phyloP scores from a whole-genome alignment of 352 stramenopile species.

The Globisporangium iwayamae region DNA sequence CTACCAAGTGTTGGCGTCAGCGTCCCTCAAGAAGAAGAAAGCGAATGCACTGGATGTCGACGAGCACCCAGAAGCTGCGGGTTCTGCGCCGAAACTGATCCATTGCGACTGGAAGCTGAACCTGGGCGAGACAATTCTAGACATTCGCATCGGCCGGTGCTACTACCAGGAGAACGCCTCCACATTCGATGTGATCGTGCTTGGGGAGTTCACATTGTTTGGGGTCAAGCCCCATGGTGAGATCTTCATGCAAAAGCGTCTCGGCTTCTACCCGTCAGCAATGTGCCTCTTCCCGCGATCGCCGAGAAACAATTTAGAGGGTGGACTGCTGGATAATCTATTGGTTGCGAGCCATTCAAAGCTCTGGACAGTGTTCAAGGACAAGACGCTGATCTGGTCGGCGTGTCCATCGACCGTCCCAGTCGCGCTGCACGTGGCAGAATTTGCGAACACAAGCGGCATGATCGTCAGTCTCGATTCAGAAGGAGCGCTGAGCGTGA shows the following conservation, averaged over 20 bases:
- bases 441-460: conserved; percentile 69
- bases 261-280: conserved; percentile 66
- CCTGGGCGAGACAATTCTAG: conserved; percentile 52
- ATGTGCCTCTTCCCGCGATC: conserved; percentile 52
- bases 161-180: conserved; percentile 43
- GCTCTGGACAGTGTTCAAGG: conserved; percentile 77
- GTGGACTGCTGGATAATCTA: conserved; percentile 59
- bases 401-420: conserved; percentile 52
- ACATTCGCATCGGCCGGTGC: conserved; percentile 51
- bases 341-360: conserved; percentile 72
- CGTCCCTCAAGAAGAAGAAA: conserved; percentile 67
- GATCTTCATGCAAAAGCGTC: conserved; percentile 72
- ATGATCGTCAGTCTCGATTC: conserved; percentile 83
- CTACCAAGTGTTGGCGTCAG: conserved; percentile 78
- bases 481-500: conserved; percentile 69
- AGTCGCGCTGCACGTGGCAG: conserved; percentile 57
- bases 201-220: conserved; percentile 82
- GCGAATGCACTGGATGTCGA: conserved; percentile 41
- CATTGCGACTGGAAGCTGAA: conserved; percentile 73
- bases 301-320: conserved; percentile 5
- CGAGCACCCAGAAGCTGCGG: conserved; percentile 30
- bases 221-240: conserved; percentile 74
- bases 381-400: conserved; percentile 79
- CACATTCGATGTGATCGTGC: conserved; percentile 80
- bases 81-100: conserved; percentile 28